Evolutionary conservation across 371 early-diverging fungal species (phyloP).

Genomic region (Nosema muscidifuracis): DNA sequence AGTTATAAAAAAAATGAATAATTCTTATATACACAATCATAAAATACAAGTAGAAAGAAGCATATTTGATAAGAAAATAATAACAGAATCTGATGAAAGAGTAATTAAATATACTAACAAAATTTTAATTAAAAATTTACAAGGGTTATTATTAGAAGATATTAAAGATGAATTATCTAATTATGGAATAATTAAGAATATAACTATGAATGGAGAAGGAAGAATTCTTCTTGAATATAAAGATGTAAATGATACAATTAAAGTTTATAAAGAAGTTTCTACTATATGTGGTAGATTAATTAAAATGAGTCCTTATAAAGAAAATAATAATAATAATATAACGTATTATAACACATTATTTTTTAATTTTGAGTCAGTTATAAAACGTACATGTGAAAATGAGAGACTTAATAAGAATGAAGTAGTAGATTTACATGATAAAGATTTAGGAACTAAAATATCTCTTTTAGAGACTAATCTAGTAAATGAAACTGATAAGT

Average conservation of each 20-base stretch:
- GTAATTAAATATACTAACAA: slow-evolving; percentile 47
- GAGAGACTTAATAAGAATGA: slow-evolving; percentile 45
- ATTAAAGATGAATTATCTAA: too few relatives aligned
- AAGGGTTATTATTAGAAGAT: neutral
- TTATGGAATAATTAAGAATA: too few relatives aligned
- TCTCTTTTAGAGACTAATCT: slow-evolving; percentile 60
- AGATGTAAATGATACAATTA: slow-evolving; percentile 44
- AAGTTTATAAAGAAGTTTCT: slow-evolving; percentile 33
- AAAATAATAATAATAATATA: slow-evolving; percentile 19
- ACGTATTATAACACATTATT: slow-evolving; percentile 59
- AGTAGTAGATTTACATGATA: slow-evolving; percentile 57
- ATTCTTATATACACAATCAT: slow-evolving; percentile 28
- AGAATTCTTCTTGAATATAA: slow-evolving; percentile 45
- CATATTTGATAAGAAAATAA: neutral
- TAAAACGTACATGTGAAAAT: slow-evolving; percentile 62
- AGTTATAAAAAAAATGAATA: slow-evolving; percentile 47
- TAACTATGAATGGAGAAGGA: too few relatives aligned
- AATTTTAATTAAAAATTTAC: slow-evolving; percentile 48
- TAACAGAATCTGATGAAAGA: slow-evolving; percentile 35
- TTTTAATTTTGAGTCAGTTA: slow-evolving; percentile 61
- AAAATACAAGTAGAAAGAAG: slow-evolving; percentile 45
- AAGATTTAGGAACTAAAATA: slow-evolving; percentile 56
- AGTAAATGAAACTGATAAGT: slow-evolving; percentile 59
- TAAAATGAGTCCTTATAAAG: slow-evolving; percentile 38
- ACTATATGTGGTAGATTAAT: slow-evolving; percentile 47